A percentile compares a stretch with the other conserved stretches of the same genome.
Evolutionary conservation across 2,329 filamentous ascomycete species (phyloP).

Genomic region (Fusarium concolor): DNA sequence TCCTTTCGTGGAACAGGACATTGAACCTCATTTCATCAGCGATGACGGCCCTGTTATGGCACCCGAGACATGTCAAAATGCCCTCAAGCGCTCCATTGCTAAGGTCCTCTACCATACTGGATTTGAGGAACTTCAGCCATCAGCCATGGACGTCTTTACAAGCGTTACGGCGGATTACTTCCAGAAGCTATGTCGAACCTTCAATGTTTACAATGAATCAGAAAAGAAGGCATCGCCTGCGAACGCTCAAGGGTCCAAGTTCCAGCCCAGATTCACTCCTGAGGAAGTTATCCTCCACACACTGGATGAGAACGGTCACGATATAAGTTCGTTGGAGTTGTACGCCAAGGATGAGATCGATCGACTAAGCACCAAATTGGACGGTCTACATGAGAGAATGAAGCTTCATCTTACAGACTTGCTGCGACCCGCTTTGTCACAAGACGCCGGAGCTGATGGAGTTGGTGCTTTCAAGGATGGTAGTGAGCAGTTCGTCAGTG

Average conservation of each 20-base stretch:
- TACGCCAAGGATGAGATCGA: slow-evolving; percentile 97
- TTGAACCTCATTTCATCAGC: slow-evolving; percentile 88
- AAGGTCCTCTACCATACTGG: slow-evolving; percentile 97
- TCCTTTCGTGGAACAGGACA: slow-evolving; percentile 87
- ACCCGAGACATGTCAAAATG: slow-evolving; percentile 81
- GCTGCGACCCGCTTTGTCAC: slow-evolving; percentile 84
- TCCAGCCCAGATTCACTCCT: slow-evolving; percentile 76
- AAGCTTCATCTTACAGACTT: slow-evolving; percentile 93
- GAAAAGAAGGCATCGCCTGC: slow-evolving; percentile 74
- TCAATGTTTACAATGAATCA: slow-evolving; percentile 85
- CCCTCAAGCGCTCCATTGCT: slow-evolving; percentile 88
- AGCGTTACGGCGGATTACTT: slow-evolving; percentile 93
- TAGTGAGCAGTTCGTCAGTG: slow-evolving; percentile 95
- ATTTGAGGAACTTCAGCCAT: slow-evolving; percentile 97
- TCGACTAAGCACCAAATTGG: slow-evolving; percentile 80
- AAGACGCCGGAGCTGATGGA: slow-evolving; percentile 82
- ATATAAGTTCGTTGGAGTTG: slow-evolving; percentile 81
- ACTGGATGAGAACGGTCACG: slow-evolving; percentile 84
- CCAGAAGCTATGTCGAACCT: slow-evolving; percentile 80
- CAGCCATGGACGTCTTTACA: slow-evolving; percentile 88
- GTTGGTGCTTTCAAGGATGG: slow-evolving; percentile 94
- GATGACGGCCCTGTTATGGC: slow-evolving; percentile 92
- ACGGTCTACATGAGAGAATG: slow-evolving; percentile 92
- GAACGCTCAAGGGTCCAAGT: slow-evolving; percentile 55
- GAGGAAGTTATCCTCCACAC: slow-evolving; percentile 92